Evolutionary conservation across 2,329 filamentous ascomycete species (phyloP).

Genomic region (Paradendryphiella salina): DNA sequence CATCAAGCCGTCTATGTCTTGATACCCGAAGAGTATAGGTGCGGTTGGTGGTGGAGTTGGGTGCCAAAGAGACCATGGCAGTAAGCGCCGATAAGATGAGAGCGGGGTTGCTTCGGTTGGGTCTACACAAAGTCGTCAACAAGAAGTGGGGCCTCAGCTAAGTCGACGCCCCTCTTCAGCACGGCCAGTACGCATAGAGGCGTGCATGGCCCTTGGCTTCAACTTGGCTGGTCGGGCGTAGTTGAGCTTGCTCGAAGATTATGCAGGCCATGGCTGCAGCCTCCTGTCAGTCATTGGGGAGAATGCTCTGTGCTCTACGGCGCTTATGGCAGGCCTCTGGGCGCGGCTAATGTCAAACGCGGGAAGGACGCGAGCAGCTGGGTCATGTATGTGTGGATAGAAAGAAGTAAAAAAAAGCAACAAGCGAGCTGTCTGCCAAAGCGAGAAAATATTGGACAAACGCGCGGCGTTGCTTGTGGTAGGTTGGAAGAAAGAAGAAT

Average conservation of each 20-base stretch:
- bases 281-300: constrained; percentile 10
- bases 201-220: background rate
- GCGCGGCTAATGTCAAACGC: constrained; percentile 26
- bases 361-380: constrained; percentile 14
- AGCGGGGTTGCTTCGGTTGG: constrained; percentile 17
- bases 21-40: constrained; percentile 12
- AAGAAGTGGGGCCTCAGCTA: constrained; percentile 4
- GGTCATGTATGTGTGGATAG: background rate
- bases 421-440: constrained; percentile 10
- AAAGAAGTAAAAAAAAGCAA: background rate
- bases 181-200: background rate
- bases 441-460: background rate
- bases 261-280: constrained; percentile 6
- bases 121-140: constrained; percentile 2
- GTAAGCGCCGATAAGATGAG: constrained; percentile 33
- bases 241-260: background rate
- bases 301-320: constrained; percentile 7
- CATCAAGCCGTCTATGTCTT: background rate
- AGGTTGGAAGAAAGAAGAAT: constrained; percentile 4
- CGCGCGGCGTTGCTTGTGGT: constrained; percentile 4
- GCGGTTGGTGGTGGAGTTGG: constrained; percentile 19
- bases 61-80: constrained; percentile 28
- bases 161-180: constrained; percentile 1
- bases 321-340: constrained; percentile 12
- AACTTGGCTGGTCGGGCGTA: background rate